Evolutionary conservation across 345 rosid genomes (phyloP).

Genomic region (Erucastrum elatum): DNA sequence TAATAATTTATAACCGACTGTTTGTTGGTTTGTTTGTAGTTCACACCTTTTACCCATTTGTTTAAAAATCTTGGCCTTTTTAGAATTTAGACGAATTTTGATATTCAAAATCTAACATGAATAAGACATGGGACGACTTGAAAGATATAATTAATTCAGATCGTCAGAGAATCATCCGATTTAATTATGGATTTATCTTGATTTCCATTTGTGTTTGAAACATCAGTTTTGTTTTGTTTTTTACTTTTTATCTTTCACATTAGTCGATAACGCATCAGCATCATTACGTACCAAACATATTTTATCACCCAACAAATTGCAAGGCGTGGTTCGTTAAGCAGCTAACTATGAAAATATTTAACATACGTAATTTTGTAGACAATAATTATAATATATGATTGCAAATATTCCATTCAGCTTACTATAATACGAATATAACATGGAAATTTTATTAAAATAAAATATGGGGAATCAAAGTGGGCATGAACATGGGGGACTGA

Average conservation of each 20-base stretch:
- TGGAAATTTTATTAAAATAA: background rate
- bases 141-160: background rate
- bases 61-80: background rate
- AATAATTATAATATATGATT: background rate
- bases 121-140: background rate
- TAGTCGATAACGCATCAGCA: background rate
- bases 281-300: background rate
- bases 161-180: background rate
- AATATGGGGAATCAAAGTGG: slow-evolving; percentile 35
- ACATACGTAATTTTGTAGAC: background rate
- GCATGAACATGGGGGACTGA: slow-evolving; percentile 36
- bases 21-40: background rate
- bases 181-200: background rate
- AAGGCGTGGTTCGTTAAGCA: background rate
- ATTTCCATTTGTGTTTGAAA: background rate
- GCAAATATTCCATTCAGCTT: background rate
- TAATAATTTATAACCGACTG: slow-evolving; percentile 5
- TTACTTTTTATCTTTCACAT: background rate
- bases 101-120: background rate
- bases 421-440: background rate
- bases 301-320: background rate
- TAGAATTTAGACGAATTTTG: background rate
- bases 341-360: background rate
- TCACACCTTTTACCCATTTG: slow-evolving; percentile 2
- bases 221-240: background rate